A percentile compares a stretch with the other conserved stretches of the same genome.
Conservation (phyloP, 169 alveolate species). For the Cryptosporidium sp. region DNA sequence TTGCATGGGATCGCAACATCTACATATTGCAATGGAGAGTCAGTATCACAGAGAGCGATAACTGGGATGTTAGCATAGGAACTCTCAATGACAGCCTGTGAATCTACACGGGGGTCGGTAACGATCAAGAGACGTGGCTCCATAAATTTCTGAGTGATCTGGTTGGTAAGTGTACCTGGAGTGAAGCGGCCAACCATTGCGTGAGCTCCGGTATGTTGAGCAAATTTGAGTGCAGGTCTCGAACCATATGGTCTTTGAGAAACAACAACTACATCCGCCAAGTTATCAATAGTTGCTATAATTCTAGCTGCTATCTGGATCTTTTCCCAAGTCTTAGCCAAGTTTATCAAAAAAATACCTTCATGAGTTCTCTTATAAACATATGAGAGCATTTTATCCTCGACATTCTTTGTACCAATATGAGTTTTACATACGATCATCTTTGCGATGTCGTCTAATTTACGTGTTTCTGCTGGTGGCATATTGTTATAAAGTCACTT, state of each 20-base stretch:
- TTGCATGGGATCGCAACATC: slow-evolving; percentile 99
- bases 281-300: slow-evolving; percentile 97
- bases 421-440: slow-evolving; percentile 88
- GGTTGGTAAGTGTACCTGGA: slow-evolving; percentile 99
- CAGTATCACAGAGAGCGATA: slow-evolving; percentile 98
- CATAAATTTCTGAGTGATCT: slow-evolving; percentile 94
- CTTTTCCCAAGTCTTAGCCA: slow-evolving; percentile 98
- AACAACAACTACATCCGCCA: slow-evolving; percentile 97
- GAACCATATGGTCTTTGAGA: slow-evolving; percentile 96
- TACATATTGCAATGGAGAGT: slow-evolving; percentile 96
- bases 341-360: slow-evolving; percentile 96
- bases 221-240: slow-evolving; percentile 98
- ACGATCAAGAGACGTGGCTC: slow-evolving; percentile 99
- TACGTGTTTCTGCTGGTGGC: slow-evolving; percentile 77
- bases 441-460: slow-evolving; percentile 74
- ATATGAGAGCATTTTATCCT: slow-evolving; percentile 96
- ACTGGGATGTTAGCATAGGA: slow-evolving; percentile 98
- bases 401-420: slow-evolving; percentile 96
- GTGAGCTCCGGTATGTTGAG: slow-evolving; percentile 97
- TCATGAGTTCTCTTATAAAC: slow-evolving; percentile 96
- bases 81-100: slow-evolving; percentile 95
- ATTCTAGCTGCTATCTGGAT: slow-evolving; percentile 98
- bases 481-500: slow-evolving; percentile 15
- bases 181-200: slow-evolving; percentile 98
- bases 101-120: slow-evolving; percentile 98